These are phyloP conservation scores for Malassezia cuniculi DNA, from an alignment of 1,284 basidiomycete species.

Conservation along the genomic window DNA sequence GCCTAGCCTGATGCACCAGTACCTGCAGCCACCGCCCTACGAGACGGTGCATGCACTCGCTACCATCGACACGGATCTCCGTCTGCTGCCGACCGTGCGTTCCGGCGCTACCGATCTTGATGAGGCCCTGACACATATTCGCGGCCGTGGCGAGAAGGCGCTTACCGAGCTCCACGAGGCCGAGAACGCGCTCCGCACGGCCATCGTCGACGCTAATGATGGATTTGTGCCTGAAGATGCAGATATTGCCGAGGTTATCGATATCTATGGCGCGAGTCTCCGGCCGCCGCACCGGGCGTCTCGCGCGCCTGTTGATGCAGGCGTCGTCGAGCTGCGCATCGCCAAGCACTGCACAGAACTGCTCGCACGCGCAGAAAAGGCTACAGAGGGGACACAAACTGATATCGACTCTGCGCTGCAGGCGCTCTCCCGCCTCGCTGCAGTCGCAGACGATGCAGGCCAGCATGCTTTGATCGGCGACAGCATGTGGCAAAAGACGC, in stretches of 20 bases:
- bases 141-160: neutral
- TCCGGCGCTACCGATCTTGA: too few relatives aligned
- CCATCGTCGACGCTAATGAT: too few relatives aligned
- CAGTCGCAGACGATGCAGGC: slow-evolving; percentile 1
- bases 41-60: neutral
- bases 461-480: neutral
- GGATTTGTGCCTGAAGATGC: slow-evolving; percentile 1
- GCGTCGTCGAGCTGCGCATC: too few relatives aligned
- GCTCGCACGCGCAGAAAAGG: slow-evolving; percentile 6
- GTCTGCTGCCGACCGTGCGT: slow-evolving; percentile 1
- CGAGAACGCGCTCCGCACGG: slow-evolving; percentile 1
- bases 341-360: slow-evolving; percentile 4
- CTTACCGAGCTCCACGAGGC: slow-evolving; percentile 1
- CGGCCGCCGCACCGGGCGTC: too few relatives aligned
- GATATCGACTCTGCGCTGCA: neutral
- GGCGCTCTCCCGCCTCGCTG: slow-evolving; percentile 2
- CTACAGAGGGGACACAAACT: neutral
- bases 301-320: too few relatives aligned
- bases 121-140: too few relatives aligned
- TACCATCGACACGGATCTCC: slow-evolving; percentile 3
- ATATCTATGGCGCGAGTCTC: too few relatives aligned
- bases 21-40: slow-evolving; percentile 1
- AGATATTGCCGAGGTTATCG: neutral
- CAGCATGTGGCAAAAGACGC: neutral
- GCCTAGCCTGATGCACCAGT: slow-evolving; percentile 2